phyloP scores from a whole-genome alignment of 257 asterid genomes.

The Gardenia jasminoides region DNA sequence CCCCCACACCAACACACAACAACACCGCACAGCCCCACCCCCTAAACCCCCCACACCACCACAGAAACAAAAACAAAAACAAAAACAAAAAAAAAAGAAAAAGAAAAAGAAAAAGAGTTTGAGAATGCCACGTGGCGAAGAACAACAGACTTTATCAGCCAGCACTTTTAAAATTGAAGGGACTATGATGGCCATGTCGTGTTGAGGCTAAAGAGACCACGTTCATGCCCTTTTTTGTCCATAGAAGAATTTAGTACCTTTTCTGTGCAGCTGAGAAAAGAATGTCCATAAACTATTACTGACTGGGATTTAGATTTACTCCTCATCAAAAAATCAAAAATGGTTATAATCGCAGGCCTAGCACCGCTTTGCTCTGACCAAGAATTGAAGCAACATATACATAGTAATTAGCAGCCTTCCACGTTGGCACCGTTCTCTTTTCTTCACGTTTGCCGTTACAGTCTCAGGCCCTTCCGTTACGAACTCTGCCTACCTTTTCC shows the following conservation, averaged over 20 bases:
- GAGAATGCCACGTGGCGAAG: conserved; percentile 26
- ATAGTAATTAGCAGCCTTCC: too few species aligned
- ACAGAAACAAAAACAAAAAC: too few species aligned
- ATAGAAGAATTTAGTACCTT: not conserved
- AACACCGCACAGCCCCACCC: too few species aligned
- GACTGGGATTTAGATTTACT: too few species aligned
- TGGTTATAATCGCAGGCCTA: too few species aligned
- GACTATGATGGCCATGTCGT: conserved; percentile 41
- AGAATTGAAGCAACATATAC: too few species aligned
- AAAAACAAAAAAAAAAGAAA: not conserved
- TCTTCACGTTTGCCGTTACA: conserved; percentile 18
- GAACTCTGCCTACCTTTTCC: not conserved
- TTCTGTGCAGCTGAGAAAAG: not conserved
- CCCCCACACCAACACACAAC: too few species aligned
- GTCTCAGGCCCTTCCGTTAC: not conserved
- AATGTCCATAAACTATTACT: not conserved
- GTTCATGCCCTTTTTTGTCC: conserved; percentile 31
- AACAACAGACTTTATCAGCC: conserved; percentile 29
- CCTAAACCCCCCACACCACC: too few species aligned
- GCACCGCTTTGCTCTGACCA: too few species aligned
- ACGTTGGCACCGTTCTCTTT: not conserved
- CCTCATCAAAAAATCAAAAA: too few species aligned
- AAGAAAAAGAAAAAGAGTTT: not conserved
- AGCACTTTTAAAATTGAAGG: conserved; percentile 32
- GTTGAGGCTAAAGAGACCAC: conserved; percentile 42